Conservation (phyloP, 2,329 filamentous ascomycete species). For the Paecilomyces variotii region DNA sequence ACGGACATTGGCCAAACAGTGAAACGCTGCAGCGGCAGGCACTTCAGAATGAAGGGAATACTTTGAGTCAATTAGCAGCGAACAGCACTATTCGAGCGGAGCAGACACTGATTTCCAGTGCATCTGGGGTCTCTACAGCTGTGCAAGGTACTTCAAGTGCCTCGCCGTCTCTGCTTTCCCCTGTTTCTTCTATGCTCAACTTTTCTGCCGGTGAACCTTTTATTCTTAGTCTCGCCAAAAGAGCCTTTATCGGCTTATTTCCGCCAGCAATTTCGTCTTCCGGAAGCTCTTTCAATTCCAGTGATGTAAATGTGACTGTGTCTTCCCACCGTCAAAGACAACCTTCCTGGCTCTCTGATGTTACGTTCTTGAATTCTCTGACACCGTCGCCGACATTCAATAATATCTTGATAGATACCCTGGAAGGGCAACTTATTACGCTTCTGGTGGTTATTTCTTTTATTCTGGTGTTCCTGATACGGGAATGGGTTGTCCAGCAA, state of each 20-base stretch:
- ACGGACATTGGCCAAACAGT: conserved; percentile 55
- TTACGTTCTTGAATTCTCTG: conserved; percentile 45
- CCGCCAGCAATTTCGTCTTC: conserved; percentile 21
- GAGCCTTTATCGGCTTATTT: conserved; percentile 29
- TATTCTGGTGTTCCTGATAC: conserved; percentile 91
- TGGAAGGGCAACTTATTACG: conserved; percentile 93
- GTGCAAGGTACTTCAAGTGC: conserved; percentile 15
- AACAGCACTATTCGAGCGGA: conserved; percentile 18
- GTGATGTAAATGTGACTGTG: conserved; percentile 17
- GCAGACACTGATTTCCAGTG: conserved; percentile 13
- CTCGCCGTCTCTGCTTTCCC: conserved; percentile 24
- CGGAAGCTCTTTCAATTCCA: conserved; percentile 17
- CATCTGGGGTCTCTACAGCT: conserved; percentile 16
- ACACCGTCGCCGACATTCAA: conserved; percentile 68
- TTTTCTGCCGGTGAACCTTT: conserved; percentile 37
- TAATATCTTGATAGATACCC: conserved; percentile 66
- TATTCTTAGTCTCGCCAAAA: conserved; percentile 40
- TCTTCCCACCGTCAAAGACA: conserved; percentile 26
- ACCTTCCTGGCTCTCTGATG: conserved; percentile 50
- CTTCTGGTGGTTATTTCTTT: conserved; percentile 85
- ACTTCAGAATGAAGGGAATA: conserved; percentile 9
- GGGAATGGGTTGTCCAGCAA: conserved; percentile 97
- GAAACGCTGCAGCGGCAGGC: conserved; percentile 15
- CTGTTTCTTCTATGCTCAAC: conserved; percentile 33
- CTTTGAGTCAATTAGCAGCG: conserved; percentile 14